Percentiles rank a stretch among this genome's conserved stretches.
Evolutionary conservation across 768 basidiomycete species (phyloP).

Genomic region (Udeniomyces megalosporus): DNA sequence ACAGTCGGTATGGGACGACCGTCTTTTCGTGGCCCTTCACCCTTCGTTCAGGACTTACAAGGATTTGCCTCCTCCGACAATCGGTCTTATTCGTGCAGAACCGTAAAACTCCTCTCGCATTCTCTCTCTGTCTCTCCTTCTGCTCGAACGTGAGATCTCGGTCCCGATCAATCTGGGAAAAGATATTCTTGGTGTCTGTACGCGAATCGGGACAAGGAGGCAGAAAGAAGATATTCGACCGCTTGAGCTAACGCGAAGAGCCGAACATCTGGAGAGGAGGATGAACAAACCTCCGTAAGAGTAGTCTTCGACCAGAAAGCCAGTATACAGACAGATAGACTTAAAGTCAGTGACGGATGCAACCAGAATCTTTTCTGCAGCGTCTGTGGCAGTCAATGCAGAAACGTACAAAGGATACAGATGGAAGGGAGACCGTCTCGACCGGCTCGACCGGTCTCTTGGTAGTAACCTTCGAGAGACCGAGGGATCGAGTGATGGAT

Average conservation of each 20-base stretch:
- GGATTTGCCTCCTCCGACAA: slow-evolving; percentile 73
- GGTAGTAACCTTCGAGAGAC: slow-evolving; percentile 75
- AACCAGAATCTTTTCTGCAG: neutral
- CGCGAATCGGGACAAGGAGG: neutral
- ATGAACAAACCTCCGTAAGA: slow-evolving; percentile 3
- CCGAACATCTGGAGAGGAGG: neutral
- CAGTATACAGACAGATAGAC: neutral
- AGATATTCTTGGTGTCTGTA: slow-evolving; percentile 40
- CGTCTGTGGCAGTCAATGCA: neutral
- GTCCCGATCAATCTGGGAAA: slow-evolving; percentile 43
- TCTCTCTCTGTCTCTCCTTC: slow-evolving; percentile 49
- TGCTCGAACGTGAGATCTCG: slow-evolving; percentile 40
- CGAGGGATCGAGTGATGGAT: slow-evolving; percentile 73
- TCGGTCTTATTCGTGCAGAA: slow-evolving; percentile 67
- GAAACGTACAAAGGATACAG: slow-evolving; percentile 67
- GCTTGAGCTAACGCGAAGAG: neutral
- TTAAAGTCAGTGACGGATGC: neutral
- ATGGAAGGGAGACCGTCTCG: slow-evolving; percentile 70
- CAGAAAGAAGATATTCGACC: neutral
- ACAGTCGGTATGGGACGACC: too few species aligned
- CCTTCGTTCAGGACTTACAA: slow-evolving; percentile 33
- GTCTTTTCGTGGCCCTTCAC: too few species aligned
- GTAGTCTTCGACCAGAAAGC: neutral
- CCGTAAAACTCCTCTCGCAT: slow-evolving; percentile 50
- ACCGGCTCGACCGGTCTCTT: slow-evolving; percentile 94